A percentile compares a stretch with the other conserved stretches of the same genome.
These are phyloP conservation scores for Lactifluus piperatus DNA, from an alignment of 768 basidiomycete genomes.

Conservation along the genomic window DNA sequence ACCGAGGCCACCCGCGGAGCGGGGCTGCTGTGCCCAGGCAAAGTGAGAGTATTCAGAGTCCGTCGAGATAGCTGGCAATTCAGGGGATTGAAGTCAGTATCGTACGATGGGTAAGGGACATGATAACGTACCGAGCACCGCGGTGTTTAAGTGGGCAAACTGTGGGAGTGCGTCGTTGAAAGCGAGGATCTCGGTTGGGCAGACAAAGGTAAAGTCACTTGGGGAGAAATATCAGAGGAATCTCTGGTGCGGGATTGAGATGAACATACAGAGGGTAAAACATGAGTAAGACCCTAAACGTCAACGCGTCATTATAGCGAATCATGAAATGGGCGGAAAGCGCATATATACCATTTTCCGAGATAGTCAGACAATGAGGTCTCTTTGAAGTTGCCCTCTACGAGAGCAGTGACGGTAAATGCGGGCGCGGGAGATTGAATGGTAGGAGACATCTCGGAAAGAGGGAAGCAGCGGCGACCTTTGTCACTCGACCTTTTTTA, in stretches of 20 bases:
- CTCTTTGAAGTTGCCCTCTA: constrained; percentile 70
- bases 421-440: constrained; percentile 79
- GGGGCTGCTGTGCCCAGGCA: constrained; percentile 76
- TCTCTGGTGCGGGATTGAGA: too few relatives aligned
- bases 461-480: background rate
- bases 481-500: background rate
- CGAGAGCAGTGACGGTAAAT: constrained; percentile 69
- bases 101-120: background rate
- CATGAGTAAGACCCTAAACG: constrained; percentile 75
- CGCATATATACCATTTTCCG: constrained; percentile 64
- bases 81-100: background rate
- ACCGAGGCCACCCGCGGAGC: constrained; percentile 83
- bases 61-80: constrained; percentile 61
- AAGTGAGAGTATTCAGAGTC: constrained; percentile 86
- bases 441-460: constrained; percentile 29
- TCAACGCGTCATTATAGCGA: background rate
- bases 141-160: constrained; percentile 66
- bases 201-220: constrained; percentile 80
- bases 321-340: background rate
- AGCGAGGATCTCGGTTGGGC: constrained; percentile 93
- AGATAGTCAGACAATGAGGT: constrained; percentile 62
- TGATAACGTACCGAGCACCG: constrained; percentile 55
- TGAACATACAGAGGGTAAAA: constrained; percentile 86
- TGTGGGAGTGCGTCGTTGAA: constrained; percentile 81
- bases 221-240: too few relatives aligned